Conservation (phyloP, 176 grass and related monocot species). For the Eremochloa ophiuroides region DNA sequence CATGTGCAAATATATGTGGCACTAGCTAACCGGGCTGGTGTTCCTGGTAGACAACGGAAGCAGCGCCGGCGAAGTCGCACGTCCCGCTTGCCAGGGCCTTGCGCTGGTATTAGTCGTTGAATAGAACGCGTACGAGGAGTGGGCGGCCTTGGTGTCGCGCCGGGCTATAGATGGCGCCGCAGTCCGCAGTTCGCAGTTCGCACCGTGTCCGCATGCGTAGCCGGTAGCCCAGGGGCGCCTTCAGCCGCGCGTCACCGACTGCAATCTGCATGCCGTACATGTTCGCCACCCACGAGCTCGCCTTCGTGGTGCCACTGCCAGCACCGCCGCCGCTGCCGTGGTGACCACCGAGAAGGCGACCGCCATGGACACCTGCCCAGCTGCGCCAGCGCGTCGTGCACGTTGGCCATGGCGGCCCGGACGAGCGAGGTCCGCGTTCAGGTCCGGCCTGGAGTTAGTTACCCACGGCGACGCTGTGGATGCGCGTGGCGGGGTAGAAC, state of each 20-base stretch:
- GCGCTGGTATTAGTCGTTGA: conserved; percentile 49
- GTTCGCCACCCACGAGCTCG: conserved; percentile 63
- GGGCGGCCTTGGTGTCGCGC: conserved; percentile 37
- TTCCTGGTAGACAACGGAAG: conserved; percentile 17
- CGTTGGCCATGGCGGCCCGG: conserved; percentile 53
- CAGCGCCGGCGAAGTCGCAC: conserved; percentile 38
- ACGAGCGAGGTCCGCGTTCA: conserved; percentile 12
- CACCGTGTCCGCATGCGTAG: conserved; percentile 48
- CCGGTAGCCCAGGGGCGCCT: conserved; percentile 41
- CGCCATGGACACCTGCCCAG: background rate
- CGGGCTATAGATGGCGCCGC: conserved; percentile 45
- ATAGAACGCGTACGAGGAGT: conserved; percentile 41
- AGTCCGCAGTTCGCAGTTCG: too few species aligned
- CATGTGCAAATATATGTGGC: too few species aligned
- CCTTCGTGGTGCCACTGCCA: too few species aligned
- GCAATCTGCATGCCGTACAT: too few species aligned
- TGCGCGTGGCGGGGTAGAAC: conserved; percentile 52
- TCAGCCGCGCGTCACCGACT: conserved; percentile 26
- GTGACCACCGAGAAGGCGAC: too few species aligned
- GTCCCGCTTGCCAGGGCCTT: background rate
- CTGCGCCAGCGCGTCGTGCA: conserved; percentile 33
- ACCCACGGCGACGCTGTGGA: conserved; percentile 50
- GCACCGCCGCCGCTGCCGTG: too few species aligned
- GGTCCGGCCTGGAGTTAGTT: conserved; percentile 42
- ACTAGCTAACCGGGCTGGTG: too few species aligned